These are phyloP conservation scores for Wickerhamiella sorbophila DNA, from an alignment of 805 yeast species.

Conservation along the genomic window DNA sequence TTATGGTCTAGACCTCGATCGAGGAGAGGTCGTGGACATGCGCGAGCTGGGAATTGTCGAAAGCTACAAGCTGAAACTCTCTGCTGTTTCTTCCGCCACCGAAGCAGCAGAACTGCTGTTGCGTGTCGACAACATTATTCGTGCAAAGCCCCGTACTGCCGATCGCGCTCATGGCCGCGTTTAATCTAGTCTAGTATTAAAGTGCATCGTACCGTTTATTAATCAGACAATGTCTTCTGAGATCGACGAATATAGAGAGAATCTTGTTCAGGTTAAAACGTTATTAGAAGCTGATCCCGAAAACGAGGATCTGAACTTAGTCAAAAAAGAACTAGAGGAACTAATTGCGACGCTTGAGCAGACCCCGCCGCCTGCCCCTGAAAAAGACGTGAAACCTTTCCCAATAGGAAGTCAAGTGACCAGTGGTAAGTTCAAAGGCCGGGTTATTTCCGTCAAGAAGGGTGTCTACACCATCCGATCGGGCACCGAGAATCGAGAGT, in stretches of 20 bases:
- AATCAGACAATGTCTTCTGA: conserved; percentile 12
- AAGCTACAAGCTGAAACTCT: conserved; percentile 77
- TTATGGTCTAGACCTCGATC: conserved; percentile 76
- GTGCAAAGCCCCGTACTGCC: conserved; percentile 96
- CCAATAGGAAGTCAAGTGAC: neutral
- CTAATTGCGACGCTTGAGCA: conserved; percentile 21
- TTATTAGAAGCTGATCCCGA: conserved; percentile 19
- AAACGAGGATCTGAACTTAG: conserved; percentile 18
- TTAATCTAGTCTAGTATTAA: neutral
- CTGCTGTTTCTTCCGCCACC: conserved; percentile 90
- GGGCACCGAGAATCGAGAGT: neutral
- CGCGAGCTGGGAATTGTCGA: conserved; percentile 87
- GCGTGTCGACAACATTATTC: conserved; percentile 90
- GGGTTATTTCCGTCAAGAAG: neutral
- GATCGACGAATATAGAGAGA: conserved; percentile 22
- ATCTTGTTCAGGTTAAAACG: conserved; percentile 21
- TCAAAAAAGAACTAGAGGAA: conserved; percentile 21
- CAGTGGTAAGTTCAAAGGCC: neutral
- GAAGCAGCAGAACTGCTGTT: conserved; percentile 95
- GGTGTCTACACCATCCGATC: neutral
- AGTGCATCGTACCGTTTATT: neutral
- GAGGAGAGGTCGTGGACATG: conserved; percentile 84
- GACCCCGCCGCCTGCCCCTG: no score
- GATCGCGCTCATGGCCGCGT: conserved; percentile 28
- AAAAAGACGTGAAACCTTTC: neutral